Percentiles rank a stretch among this genome's conserved stretches.
These are phyloP conservation scores for Leishmania tropica DNA, from an alignment of 208 protist genomes.

Conservation along the genomic window DNA sequence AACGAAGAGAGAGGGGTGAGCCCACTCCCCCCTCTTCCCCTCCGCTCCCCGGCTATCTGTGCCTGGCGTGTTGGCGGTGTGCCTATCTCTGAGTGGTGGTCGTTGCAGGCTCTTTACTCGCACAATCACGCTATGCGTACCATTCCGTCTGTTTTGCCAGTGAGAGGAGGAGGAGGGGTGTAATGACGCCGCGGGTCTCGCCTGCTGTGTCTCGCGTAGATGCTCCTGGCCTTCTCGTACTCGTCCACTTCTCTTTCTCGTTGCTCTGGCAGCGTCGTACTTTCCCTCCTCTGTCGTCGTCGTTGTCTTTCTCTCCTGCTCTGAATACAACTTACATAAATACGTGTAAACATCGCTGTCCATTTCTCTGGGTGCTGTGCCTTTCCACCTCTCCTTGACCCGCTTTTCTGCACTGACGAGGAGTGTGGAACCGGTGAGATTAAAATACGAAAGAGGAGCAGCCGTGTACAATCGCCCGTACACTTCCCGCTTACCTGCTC, in stretches of 20 bases:
- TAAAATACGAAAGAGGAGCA: not conserved
- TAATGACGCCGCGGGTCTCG: not conserved
- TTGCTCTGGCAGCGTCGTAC: not conserved
- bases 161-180: not conserved
- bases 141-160: not conserved
- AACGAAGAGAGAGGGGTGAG: not conserved
- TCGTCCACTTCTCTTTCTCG: not conserved
- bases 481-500: not conserved
- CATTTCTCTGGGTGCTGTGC: not conserved
- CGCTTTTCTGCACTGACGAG: not conserved
- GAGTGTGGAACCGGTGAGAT: not conserved
- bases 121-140: not conserved
- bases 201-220: not conserved
- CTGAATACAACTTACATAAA: not conserved
- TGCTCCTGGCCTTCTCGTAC: not conserved
- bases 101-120: not conserved
- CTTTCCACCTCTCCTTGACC: not conserved
- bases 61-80: not conserved
- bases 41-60: not conserved
- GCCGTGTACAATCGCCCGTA: not conserved
- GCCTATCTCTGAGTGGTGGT: not conserved
- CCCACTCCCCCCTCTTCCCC: no score
- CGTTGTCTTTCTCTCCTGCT: not conserved
- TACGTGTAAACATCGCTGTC: not conserved
- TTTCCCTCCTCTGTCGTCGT: not conserved